A percentile compares a stretch with the other conserved stretches of the same genome.
phyloP scores from a whole-genome alignment of 495 filamentous ascomycete genomes.

The Tuber umbilicatum region DNA sequence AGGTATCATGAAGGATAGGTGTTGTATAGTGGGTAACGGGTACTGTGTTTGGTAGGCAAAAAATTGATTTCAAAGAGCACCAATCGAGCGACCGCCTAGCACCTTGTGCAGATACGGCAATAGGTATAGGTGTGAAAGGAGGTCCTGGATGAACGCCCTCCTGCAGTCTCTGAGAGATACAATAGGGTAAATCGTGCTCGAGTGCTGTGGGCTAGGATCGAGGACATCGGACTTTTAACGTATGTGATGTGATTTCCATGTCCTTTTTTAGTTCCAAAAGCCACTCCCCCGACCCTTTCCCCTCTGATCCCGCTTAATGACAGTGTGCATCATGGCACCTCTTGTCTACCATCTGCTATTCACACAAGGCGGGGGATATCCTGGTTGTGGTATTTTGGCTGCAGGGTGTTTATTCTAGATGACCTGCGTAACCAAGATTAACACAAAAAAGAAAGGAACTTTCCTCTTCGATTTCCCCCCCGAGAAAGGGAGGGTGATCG shows the following conservation, averaged over 20 bases:
- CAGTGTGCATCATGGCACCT: not conserved
- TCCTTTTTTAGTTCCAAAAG: not conserved
- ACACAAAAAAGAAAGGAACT: slow-evolving; percentile 10
- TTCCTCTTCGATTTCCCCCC: slow-evolving; percentile 8
- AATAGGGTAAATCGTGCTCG: not conserved
- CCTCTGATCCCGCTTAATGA: not conserved
- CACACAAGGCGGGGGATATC: not conserved
- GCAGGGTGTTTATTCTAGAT: slow-evolving; percentile 13
- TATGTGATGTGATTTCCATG: not conserved
- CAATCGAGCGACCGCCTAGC: not conserved
- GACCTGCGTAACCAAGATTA: slow-evolving; percentile 5
- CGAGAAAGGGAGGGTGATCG: not conserved
- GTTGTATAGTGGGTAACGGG: not conserved
- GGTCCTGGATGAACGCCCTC: not conserved
- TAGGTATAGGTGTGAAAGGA: not conserved
- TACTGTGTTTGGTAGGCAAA: not conserved
- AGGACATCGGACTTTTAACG: not conserved
- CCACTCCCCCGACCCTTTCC: not conserved
- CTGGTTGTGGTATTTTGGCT: slow-evolving; percentile 1
- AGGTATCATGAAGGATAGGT: not conserved
- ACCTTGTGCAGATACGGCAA: not conserved
- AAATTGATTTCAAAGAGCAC: not conserved
- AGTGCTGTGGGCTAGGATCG: not conserved
- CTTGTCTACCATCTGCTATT: not conserved
- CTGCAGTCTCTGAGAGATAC: not conserved